Conservation (phyloP, 305 asterid species). For the Withania somnifera region DNA sequence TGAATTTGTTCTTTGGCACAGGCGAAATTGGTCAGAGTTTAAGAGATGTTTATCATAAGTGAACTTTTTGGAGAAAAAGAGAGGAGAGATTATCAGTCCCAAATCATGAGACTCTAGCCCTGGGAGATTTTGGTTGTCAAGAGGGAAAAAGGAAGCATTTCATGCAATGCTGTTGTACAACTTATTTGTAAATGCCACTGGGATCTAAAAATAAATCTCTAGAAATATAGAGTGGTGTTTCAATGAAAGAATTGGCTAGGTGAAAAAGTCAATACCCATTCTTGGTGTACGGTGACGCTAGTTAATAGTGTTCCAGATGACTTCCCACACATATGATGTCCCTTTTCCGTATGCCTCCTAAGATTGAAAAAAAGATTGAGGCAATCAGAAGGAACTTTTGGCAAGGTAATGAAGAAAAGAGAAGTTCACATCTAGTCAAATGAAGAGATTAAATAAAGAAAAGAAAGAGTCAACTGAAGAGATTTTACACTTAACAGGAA, state of each 20-base stretch:
- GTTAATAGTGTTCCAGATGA: neutral
- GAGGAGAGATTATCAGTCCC: too few relatives aligned
- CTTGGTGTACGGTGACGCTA: neutral
- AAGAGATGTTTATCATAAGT: too few relatives aligned
- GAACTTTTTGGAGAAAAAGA: too few relatives aligned
- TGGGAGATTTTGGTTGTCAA: constrained; percentile 7
- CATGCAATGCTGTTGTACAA: neutral
- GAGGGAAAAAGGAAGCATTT: constrained; percentile 28
- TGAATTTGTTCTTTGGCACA: too few relatives aligned
- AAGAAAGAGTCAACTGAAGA: neutral
- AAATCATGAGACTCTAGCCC: neutral
- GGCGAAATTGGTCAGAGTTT: too few relatives aligned
- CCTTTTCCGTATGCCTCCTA: neutral
- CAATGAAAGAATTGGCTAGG: neutral
- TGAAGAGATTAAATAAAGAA: neutral
- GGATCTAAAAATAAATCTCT: neutral
- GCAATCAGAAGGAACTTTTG: neutral
- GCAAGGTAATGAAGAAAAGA: neutral
- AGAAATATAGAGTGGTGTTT: neutral
- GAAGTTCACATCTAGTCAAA: neutral
- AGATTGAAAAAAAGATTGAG: neutral
- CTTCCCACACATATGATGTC: neutral
- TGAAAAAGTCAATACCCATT: neutral
- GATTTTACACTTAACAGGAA: neutral
- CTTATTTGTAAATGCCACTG: neutral